Evolutionary conservation across 1,284 basidiomycete species (phyloP).

Genomic region (Leccinum cinnamomeum): DNA sequence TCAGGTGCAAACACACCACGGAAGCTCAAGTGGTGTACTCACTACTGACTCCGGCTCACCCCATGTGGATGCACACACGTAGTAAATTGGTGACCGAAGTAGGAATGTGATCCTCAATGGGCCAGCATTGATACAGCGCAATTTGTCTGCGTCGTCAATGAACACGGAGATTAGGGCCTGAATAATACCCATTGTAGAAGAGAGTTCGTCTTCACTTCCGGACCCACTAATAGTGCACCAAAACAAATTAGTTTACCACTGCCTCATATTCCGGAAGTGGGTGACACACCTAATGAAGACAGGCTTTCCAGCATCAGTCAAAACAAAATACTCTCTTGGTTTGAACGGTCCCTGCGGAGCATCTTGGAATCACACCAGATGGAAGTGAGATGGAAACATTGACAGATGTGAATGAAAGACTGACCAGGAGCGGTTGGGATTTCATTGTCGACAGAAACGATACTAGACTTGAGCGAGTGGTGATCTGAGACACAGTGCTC

Average conservation of each 20-base stretch:
- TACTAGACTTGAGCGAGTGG: slow-evolving; percentile 16
- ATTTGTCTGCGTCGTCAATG: slow-evolving; percentile 80
- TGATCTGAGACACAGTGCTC: slow-evolving; percentile 13
- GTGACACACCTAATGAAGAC: slow-evolving; percentile 74
- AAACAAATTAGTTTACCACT: neutral
- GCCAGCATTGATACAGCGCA: slow-evolving; percentile 78
- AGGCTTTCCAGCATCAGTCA: slow-evolving; percentile 95
- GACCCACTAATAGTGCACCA: slow-evolving; percentile 42
- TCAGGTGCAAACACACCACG: slow-evolving; percentile 24
- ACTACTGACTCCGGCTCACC: slow-evolving; percentile 93
- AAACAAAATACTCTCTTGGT: slow-evolving; percentile 83
- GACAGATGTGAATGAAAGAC: slow-evolving; percentile 6
- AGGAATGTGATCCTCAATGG: slow-evolving; percentile 81
- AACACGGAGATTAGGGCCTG: slow-evolving; percentile 95
- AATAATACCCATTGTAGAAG: slow-evolving; percentile 87
- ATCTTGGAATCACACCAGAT: slow-evolving; percentile 23
- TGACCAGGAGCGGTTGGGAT: slow-evolving; percentile 12
- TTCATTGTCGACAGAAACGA: slow-evolving; percentile 14
- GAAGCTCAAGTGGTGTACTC: slow-evolving; percentile 40
- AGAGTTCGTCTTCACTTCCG: slow-evolving; percentile 56
- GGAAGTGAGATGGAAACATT: slow-evolving; percentile 8
- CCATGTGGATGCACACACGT: slow-evolving; percentile 88
- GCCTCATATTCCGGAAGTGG: slow-evolving; percentile 2
- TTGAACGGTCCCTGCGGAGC: slow-evolving; percentile 40
- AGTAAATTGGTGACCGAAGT: slow-evolving; percentile 85